Evolutionary conservation across 371 early-diverging fungal genomes (phyloP).

Genomic region (Mucor mucedo): DNA sequence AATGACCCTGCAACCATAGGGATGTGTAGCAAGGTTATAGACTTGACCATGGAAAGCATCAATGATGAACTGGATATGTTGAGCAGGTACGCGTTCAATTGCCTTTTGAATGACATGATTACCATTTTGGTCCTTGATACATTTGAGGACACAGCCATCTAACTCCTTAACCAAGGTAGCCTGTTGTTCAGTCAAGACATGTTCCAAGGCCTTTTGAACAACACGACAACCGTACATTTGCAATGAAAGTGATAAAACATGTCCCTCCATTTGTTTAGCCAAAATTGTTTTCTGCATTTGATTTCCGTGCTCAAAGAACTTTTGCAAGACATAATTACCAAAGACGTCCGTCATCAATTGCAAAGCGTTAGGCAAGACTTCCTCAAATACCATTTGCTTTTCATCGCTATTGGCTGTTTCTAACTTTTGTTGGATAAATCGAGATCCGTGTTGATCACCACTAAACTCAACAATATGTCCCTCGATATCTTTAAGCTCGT

Average conservation of each 20-base stretch:
- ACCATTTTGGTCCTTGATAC: constrained; percentile 99
- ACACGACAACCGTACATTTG: constrained; percentile 99
- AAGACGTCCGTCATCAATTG: constrained; percentile 99
- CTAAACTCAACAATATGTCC: constrained; percentile 97
- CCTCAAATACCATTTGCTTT: constrained; percentile 95
- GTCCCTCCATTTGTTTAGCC: constrained; percentile 93
- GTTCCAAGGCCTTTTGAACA: constrained; percentile 99
- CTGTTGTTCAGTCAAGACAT: constrained; percentile 88
- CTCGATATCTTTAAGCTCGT: constrained; percentile 92
- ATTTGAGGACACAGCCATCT: constrained; percentile 93
- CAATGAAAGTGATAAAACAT: constrained; percentile 90
- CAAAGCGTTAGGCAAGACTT: constrained; percentile 90
- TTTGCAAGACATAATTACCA: constrained; percentile 99
- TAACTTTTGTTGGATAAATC: constrained; percentile 99
- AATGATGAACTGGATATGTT: constrained; percentile 95
- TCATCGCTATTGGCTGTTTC: constrained; percentile 94
- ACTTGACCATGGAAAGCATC: constrained; percentile 98
- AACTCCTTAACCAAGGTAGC: constrained; percentile 90
- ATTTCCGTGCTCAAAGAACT: constrained; percentile 97
- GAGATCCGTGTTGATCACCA: constrained; percentile 99
- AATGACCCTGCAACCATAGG: constrained; percentile 99
- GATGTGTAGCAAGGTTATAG: constrained; percentile 95
- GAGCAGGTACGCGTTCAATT: constrained; percentile 95
- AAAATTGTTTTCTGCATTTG: constrained; percentile 87
- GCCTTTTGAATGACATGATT: constrained; percentile 99